Base-by-base conservation (phyloP, 169 alveolate species). In the Amoebophrya sp. region DNA sequence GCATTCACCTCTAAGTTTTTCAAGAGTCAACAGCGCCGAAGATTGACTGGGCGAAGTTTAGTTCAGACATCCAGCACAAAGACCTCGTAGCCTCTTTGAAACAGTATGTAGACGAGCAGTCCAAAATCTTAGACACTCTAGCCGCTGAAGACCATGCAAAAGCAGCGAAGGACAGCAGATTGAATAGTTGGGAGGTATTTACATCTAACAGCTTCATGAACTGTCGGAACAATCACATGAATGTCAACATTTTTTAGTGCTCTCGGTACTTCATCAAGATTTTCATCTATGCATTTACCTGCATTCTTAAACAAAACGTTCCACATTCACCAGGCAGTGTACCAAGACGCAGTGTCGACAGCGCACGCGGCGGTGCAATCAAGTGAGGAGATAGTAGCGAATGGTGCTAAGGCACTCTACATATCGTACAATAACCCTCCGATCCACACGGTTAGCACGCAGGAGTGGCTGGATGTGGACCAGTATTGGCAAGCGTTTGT, bases 401-500 rank as follows among this genome's bases (percentile, higher is more conserved):
- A 96, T 91, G 98, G 98, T 0, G 96, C 96, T 0, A 95, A 95
- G 91, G 97, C 97, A 12, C 94, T 96, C 53, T 96, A 97, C 96
- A 93, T 96, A n/a, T 94, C 96, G 24, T 95, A 94, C 76, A 95
- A 96, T 92, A 96, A 96, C 78, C 98, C 98, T 14, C 96, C 96
- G 18, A 92, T 96, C 0, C 95, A 96, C 89, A 95, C 96, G 33
- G 83, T 90, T 41, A 39, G 41, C 38, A 83, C 40, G 47, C 54
- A 91, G 78, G 94, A 95, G 96, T 96, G 98, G 98, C 92, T 96
- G 65, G 98, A 96, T 83, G 93, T 96, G 65, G 98, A 96, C 92
- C 94, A 93, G 94, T 96, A 96, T 91, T 96, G 98, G 98, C 98
- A 96, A 91, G 97, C 98, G 54, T 96, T 94, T 92, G 95, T 96